Percentiles rank a stretch among this genome's conserved stretches.
phyloP scores from a whole-genome alignment of 2,329 filamentous ascomycete genomes.

The Aspergillus fructus region DNA sequence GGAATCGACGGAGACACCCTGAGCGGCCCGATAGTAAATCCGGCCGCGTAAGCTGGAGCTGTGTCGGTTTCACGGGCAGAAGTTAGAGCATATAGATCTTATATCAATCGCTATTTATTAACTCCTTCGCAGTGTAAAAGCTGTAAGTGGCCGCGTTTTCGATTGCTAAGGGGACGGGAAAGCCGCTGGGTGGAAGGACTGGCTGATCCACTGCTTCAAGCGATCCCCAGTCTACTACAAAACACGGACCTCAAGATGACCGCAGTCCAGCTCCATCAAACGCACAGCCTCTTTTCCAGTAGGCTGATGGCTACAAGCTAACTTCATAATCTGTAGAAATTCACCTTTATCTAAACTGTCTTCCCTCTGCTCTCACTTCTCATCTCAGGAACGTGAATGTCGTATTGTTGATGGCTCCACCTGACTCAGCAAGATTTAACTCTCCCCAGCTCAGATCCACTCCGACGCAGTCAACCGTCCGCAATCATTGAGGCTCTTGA shows the following conservation, averaged over 20 bases:
- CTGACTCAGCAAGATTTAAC: constrained; percentile 21
- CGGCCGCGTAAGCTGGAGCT: constrained; percentile 22
- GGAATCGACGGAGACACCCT: constrained; percentile 26
- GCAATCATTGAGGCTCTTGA: constrained; percentile 6
- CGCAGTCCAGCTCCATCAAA: too few species aligned
- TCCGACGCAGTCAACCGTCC: constrained; percentile 10
- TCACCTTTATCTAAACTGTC: not conserved
- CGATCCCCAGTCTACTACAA: not conserved
- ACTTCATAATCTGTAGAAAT: not conserved
- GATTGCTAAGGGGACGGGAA: not conserved
- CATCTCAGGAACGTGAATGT: not conserved
- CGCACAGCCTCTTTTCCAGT: too few species aligned
- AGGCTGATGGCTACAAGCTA: not conserved
- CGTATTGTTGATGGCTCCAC: constrained; percentile 6
- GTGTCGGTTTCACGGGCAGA: not conserved
- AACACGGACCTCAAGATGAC: not conserved
- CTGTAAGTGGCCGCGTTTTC: not conserved
- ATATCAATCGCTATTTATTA: not conserved
- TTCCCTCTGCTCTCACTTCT: not conserved
- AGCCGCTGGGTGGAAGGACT: not conserved
- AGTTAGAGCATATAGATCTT: not conserved
- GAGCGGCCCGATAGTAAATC: constrained; percentile 36
- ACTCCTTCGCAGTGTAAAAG: not conserved
- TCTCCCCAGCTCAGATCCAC: constrained; percentile 8
- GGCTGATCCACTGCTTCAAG: not conserved